Percentiles rank a stretch among this genome's conserved stretches.
phyloP scores from a whole-genome alignment of 768 basidiomycete genomes.

The Podaxis sp. region DNA sequence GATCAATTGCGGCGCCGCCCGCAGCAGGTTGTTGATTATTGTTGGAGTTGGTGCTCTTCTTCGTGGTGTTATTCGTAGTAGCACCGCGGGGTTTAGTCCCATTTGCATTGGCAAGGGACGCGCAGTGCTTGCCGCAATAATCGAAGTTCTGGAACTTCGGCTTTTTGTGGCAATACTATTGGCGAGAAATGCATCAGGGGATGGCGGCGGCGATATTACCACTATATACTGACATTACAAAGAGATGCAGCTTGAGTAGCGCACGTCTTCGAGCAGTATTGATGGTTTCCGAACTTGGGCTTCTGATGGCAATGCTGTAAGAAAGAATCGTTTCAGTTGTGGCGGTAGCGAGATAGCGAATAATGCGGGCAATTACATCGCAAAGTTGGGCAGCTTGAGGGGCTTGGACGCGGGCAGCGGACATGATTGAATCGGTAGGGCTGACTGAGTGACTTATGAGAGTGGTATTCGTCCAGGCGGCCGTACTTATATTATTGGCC shows the following conservation, averaged over 20 bases:
- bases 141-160: slow-evolving; percentile 60
- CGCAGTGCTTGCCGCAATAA: slow-evolving; percentile 68
- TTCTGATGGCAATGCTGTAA: slow-evolving; percentile 51
- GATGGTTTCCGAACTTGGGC: slow-evolving; percentile 44
- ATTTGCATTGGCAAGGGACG: slow-evolving; percentile 41
- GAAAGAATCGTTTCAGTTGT: slow-evolving; percentile 8
- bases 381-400: slow-evolving; percentile 34
- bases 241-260: slow-evolving; percentile 43
- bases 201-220: background rate
- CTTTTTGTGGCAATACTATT: slow-evolving; percentile 55
- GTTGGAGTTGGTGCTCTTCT: slow-evolving; percentile 18
- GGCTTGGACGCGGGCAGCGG: slow-evolving; percentile 30
- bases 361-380: slow-evolving; percentile 31
- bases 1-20: slow-evolving; percentile 31
- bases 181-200: background rate
- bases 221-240: slow-evolving; percentile 39
- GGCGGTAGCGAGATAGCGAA: slow-evolving; percentile 7
- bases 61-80: slow-evolving; percentile 17
- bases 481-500: slow-evolving; percentile 20
- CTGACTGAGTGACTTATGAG: slow-evolving; percentile 12
- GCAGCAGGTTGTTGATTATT: slow-evolving; percentile 21
- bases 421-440: slow-evolving; percentile 20
- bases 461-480: background rate
- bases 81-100: slow-evolving; percentile 20
- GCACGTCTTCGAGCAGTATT: slow-evolving; percentile 57